Conservation (phyloP, 2,329 filamentous ascomycete species). For the Didymella pomorum region DNA sequence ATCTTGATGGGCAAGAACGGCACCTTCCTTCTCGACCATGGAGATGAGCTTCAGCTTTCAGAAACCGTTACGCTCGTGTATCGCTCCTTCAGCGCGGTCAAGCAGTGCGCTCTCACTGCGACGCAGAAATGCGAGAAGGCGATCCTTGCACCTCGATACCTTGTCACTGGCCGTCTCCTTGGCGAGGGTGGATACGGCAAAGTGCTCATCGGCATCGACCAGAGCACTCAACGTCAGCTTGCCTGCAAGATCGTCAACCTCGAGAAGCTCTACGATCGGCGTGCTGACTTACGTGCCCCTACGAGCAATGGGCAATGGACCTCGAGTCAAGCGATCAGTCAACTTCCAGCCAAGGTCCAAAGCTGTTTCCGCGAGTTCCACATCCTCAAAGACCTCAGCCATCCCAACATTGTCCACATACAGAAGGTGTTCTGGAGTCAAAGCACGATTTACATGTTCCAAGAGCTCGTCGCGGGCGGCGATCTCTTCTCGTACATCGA, state of each 20-base stretch:
- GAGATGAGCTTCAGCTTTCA: constrained; percentile 53
- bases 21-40: constrained; percentile 54
- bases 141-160: constrained; percentile 58
- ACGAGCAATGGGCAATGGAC: constrained; percentile 9
- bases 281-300: constrained; percentile 10
- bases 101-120: constrained; percentile 26
- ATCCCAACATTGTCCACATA: constrained; percentile 67
- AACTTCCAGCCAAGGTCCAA: constrained; percentile 35
- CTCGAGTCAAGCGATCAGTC: constrained; percentile 17
- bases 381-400: constrained; percentile 61
- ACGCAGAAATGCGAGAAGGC: constrained; percentile 49
- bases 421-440: constrained; percentile 64
- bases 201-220: constrained; percentile 64
- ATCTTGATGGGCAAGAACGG: constrained; percentile 45
- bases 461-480: constrained; percentile 67
- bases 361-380: constrained; percentile 54
- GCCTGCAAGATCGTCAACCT: constrained; percentile 73
- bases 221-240: constrained; percentile 64
- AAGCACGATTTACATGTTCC: constrained; percentile 66
- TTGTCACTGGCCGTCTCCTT: constrained; percentile 59
- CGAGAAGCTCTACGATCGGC: constrained; percentile 32
- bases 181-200: constrained; percentile 63
- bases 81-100: constrained; percentile 14
- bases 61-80: constrained; percentile 41
- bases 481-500: constrained; percentile 68